These are phyloP conservation scores for Penicillium longicatenatum DNA, from an alignment of 495 filamentous ascomycete genomes.

Conservation along the genomic window DNA sequence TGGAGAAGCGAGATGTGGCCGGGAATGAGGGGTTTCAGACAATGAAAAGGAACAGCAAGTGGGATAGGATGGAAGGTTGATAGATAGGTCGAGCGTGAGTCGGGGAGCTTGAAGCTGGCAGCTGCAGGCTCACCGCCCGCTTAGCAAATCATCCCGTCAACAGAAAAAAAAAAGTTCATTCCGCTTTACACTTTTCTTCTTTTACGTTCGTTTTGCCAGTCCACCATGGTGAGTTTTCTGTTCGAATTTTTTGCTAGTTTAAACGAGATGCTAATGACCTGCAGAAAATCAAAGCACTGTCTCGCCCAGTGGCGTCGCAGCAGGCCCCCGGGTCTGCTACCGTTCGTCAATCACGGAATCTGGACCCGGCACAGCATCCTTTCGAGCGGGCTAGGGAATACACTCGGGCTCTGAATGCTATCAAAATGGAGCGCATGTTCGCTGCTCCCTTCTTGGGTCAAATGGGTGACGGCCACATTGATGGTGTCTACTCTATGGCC, in stretches of 20 bases:
- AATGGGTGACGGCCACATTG: constrained; percentile 88
- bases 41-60: constrained; percentile 10
- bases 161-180: constrained; percentile 35
- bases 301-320: constrained; percentile 71
- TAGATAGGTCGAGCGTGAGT: constrained; percentile 21
- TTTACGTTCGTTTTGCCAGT: constrained; percentile 12
- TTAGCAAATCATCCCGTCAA: constrained; percentile 34
- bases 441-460: constrained; percentile 89
- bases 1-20: neutral
- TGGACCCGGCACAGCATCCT: constrained; percentile 90
- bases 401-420: constrained; percentile 82
- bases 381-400: constrained; percentile 96
- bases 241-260: neutral
- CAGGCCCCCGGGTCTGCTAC: constrained; percentile 78
- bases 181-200: constrained; percentile 16
- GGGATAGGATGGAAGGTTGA: constrained; percentile 26
- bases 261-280: constrained; percentile 11
- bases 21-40: constrained; percentile 4
- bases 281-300: constrained; percentile 93
- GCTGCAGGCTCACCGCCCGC: constrained; percentile 34
- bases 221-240: constrained; percentile 28
- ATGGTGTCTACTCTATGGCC: constrained; percentile 79
- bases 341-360: constrained; percentile 75
- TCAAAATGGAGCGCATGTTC: constrained; percentile 94
- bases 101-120: constrained; percentile 39